Percentiles rank a stretch among this genome's conserved stretches.
Conservation (phyloP, 1,284 basidiomycete species). For the Irpex sp. region DNA sequence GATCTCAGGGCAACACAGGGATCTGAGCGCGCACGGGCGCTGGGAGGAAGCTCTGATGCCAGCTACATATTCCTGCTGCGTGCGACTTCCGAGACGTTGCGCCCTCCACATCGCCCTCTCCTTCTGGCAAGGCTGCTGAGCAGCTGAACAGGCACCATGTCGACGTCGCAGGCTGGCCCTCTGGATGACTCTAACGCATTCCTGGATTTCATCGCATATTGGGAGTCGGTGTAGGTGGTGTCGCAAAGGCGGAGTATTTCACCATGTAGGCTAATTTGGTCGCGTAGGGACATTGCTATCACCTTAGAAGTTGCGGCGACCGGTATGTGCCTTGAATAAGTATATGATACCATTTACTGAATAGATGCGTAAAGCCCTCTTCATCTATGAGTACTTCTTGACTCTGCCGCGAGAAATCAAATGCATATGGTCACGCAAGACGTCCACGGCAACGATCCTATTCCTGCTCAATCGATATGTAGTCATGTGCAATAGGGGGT, state of each 20-base stretch:
- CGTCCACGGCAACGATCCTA: background rate
- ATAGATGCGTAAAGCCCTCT: background rate
- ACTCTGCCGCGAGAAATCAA: conserved; percentile 2
- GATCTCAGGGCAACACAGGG: background rate
- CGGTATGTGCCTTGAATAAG: background rate
- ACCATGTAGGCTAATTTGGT: background rate
- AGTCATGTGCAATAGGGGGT: conserved; percentile 14
- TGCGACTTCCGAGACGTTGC: background rate
- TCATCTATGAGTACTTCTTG: background rate
- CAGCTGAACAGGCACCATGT: background rate
- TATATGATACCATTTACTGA: background rate
- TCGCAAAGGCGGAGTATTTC: background rate
- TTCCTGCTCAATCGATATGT: conserved; percentile 12
- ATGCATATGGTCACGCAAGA: background rate
- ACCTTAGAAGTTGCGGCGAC: background rate
- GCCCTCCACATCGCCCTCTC: background rate
- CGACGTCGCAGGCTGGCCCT: background rate
- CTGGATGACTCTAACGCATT: background rate
- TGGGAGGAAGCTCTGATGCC: background rate
- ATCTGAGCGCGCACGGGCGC: background rate
- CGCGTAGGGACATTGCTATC: background rate
- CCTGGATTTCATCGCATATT: background rate
- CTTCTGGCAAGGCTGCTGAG: background rate
- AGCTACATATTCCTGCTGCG: background rate
- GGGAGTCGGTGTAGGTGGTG: background rate